Evolutionary conservation across 495 filamentous ascomycete species (phyloP), one percentile per base, ranked within the genome.

Genomic region (Aspergillus haitiensis): DNA sequence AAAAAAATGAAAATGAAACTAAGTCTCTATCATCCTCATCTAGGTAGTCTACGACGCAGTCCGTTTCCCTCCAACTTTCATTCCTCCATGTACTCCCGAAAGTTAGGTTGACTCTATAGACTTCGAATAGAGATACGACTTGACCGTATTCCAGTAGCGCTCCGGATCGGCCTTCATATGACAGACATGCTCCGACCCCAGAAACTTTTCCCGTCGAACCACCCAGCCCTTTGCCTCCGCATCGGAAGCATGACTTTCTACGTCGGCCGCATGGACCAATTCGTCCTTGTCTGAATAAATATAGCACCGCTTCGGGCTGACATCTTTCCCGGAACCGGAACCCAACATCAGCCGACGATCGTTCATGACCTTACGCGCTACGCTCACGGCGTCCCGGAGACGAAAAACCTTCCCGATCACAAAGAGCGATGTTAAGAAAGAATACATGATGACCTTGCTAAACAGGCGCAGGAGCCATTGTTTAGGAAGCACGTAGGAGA

Each of bases 201-300:
- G 42, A 51, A 79, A 81, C 60, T 67, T 65, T 52, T 79, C 78
- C 32, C 72, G 66, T 27, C 64, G 61, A 15, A 80, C 76, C 12
- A 63, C 47, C 56, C 72, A 75, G 0, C 75, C 73, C 58, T 55
- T 64, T 9, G 64, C 46, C 61, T 75, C 72, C 12, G 77, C 70
- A 15, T 73, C 64, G 18, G 58, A 58, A 0, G 78, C 77, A 69
- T 81, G 78, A 10, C 51, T 64, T 64, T 81, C 79, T 12, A 79
- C 72, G 57, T 78, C 72, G 33, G 55, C 59, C 50, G 58, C 71
- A 32, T 70, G 56, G 6, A 79, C 69, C 56, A 81, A 64, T 6
- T 75, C 71, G 68, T 81, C 79, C 4, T 59, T 40, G 47, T 79
- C 70, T 6, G 76, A 78, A 36, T 81, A 81, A 8, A 81, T 72